Conservation (phyloP, 2,329 filamentous ascomycete species). For the Alternaria hordeiaustralica region DNA sequence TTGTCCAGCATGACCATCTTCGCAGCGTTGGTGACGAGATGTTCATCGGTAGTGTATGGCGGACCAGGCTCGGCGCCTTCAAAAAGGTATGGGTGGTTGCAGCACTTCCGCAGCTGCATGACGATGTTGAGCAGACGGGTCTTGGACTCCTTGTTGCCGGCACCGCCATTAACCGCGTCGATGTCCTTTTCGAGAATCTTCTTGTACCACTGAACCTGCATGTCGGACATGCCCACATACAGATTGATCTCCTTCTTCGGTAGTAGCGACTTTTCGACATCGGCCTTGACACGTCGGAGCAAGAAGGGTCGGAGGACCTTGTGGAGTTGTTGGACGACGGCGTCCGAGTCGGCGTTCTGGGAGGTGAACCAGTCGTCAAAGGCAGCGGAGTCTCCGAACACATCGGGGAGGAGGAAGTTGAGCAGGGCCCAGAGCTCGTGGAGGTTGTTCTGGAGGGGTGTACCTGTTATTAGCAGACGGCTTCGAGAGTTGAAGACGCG, state of each 20-base stretch:
- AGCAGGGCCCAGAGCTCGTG: constrained; percentile 97
- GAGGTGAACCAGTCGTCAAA: constrained; percentile 98
- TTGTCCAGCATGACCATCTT: constrained; percentile 99
- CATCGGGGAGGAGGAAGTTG: constrained; percentile 97
- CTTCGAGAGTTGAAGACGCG: constrained; percentile 96
- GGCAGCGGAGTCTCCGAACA: constrained; percentile 94
- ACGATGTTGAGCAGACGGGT: constrained; percentile 97
- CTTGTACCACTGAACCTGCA: constrained; percentile 99
- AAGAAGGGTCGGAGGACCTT: constrained; percentile 92
- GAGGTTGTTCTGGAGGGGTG: constrained; percentile 95
- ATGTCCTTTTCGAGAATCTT: constrained; percentile 99
- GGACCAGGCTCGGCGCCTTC: constrained; percentile 97
- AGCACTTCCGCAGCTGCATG: constrained; percentile 99
- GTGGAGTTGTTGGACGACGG: constrained; percentile 94
- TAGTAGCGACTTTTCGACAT: constrained; percentile 96
- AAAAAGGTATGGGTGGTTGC: constrained; percentile 97
- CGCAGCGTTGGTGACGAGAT: constrained; percentile 88
- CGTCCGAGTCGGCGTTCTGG: constrained; percentile 89
- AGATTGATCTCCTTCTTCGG: constrained; percentile 98
- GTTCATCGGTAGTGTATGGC: constrained; percentile 97
- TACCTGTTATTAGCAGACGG: constrained; percentile 92
- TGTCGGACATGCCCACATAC: constrained; percentile 98
- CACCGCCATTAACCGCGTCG: constrained; percentile 95
- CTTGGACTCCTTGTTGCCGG: constrained; percentile 96
- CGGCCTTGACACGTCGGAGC: constrained; percentile 92